These are phyloP conservation scores for Tylopilus vinaceipallidus DNA, from an alignment of 768 basidiomycete genomes.

Conservation along the genomic window DNA sequence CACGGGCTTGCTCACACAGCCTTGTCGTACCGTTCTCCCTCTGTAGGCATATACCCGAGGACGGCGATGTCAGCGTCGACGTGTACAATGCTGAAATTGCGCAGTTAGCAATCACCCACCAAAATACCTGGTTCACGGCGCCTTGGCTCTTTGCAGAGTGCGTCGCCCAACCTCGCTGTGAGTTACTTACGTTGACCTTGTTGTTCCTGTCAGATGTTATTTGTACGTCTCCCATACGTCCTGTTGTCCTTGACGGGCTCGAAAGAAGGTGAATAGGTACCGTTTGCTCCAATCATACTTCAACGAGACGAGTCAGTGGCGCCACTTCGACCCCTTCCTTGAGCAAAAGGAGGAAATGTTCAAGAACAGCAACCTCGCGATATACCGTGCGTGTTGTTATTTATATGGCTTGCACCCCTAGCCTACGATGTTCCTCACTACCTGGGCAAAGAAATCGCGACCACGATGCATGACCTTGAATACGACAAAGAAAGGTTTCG, in stretches of 20 bases:
- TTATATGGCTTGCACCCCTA: neutral
- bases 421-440: neutral
- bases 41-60: constrained; percentile 64
- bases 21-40: neutral
- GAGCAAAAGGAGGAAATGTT: constrained; percentile 80
- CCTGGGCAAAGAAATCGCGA: constrained; percentile 59
- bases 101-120: constrained; percentile 41
- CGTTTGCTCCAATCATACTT: constrained; percentile 78
- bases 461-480: constrained; percentile 66
- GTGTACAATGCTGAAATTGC: constrained; percentile 78
- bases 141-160: constrained; percentile 98
- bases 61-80: constrained; percentile 67
- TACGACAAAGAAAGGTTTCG: constrained; percentile 42
- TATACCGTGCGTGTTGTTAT: constrained; percentile 61
- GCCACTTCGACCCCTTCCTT: constrained; percentile 78
- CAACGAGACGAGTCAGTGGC: constrained; percentile 66
- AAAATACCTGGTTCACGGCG: constrained; percentile 84
- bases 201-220: constrained; percentile 54
- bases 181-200: neutral
- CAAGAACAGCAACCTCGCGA: constrained; percentile 70
- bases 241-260: neutral
- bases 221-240: constrained; percentile 43
- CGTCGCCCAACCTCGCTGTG: constrained; percentile 23
- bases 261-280: constrained; percentile 54
- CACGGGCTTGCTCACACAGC: neutral